These are phyloP conservation scores for Carpinus viminea DNA, from an alignment of 306 rosid species.

Conservation along the genomic window DNA sequence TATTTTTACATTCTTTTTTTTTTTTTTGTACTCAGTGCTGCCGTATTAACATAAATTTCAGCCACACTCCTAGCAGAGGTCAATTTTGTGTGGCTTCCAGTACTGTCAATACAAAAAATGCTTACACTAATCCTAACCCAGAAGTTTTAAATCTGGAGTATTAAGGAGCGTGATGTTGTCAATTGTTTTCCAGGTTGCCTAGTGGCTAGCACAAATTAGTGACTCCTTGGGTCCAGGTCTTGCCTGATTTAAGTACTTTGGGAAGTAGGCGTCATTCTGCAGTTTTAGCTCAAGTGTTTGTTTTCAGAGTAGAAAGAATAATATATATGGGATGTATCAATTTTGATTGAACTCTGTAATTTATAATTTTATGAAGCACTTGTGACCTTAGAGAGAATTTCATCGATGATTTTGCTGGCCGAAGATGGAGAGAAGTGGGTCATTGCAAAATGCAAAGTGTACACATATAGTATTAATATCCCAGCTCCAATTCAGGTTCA, in stretches of 20 bases:
- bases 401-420: no score
- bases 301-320: not conserved
- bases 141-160: slow-evolving; percentile 23
- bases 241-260: not conserved
- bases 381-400: not conserved
- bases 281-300: slow-evolving; percentile 1
- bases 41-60: slow-evolving; percentile 31
- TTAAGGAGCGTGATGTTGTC: not conserved
- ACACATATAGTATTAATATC: not conserved
- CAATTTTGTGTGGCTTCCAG: slow-evolving; percentile 17
- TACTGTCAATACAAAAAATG: slow-evolving; percentile 27
- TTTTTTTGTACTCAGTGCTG: slow-evolving; percentile 21
- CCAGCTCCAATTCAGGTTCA: not conserved
- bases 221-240: not conserved
- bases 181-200: not conserved
- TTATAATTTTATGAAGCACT: not conserved
- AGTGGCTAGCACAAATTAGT: not conserved
- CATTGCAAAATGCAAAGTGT: no score
- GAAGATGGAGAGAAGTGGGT: no score
- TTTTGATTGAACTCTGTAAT: not conserved
- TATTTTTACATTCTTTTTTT: slow-evolving; percentile 18
- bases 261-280: not conserved
- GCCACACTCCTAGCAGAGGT: slow-evolving; percentile 38
- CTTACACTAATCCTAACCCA: slow-evolving; percentile 7
- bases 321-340: not conserved